Conservation (phyloP, 306 rosid species). For the Medicago lupulina region DNA sequence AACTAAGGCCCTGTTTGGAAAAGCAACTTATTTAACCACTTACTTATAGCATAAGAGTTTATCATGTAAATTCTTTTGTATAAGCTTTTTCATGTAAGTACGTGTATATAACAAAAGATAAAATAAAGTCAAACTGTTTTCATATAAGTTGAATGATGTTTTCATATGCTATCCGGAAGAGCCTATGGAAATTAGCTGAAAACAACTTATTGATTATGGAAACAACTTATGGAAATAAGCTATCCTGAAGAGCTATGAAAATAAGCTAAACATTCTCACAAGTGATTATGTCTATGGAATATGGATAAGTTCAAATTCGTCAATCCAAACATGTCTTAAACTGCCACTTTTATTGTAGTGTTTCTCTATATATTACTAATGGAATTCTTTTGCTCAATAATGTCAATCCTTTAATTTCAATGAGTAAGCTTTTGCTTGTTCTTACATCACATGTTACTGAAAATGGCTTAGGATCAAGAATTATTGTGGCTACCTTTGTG, state of each 20-base stretch:
- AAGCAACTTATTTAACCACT: not conserved
- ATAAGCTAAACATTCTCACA: no score
- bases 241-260: no score
- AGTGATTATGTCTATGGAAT: not conserved
- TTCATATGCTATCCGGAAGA: not conserved
- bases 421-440: constrained; percentile 3
- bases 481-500: not conserved
- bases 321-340: not conserved
- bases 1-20: not conserved
- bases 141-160: not conserved
- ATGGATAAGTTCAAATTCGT: not conserved
- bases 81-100: no score
- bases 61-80: no score
- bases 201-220: not conserved
- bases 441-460: constrained; percentile 27
- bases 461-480: constrained; percentile 28
- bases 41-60: no score
- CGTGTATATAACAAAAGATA: not conserved
- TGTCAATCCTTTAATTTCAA: not conserved
- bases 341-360: not conserved
- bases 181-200: not conserved
- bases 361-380: not conserved
- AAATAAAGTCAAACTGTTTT: not conserved
- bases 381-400: not conserved
- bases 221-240: no score